Evolutionary conservation across 2,329 filamentous ascomycete species (phyloP), one percentile per base, ranked within the genome.

Genomic region (Epichloe hybrida): DNA sequence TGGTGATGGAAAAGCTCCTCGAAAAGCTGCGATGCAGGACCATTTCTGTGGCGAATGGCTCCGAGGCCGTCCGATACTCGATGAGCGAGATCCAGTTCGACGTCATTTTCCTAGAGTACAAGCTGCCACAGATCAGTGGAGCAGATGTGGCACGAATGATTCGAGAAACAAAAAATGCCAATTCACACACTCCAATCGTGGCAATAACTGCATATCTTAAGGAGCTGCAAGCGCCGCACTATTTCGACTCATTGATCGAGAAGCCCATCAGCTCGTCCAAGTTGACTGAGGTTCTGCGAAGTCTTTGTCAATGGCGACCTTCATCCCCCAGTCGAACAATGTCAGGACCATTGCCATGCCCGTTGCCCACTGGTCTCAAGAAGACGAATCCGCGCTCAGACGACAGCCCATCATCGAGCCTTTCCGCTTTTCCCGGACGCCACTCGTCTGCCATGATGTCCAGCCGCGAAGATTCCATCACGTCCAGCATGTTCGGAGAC

Each of bases 41-140:
- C 8, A 93, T 98, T 60, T 89, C 88, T 3, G 91, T 93, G 4
- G 78, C 84, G 3, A 95, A 90, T 58, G 93, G 93, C 1, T 84
- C 88, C 0, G 93, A 98, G 63, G 93, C 91, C 11, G 84, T 95
- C 60, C 82, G 91, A 21, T 95, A 93, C 67, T 89, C 93, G 31
- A 87, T 95, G 75, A 91, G 91, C 62, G 91, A 97, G 63, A 91
- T 98, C 63, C 95, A 97, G 62, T 98, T 97, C 62, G 93, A 98
- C 67, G 88, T 96, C 59, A 96, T 98, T 64, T 93, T 98, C 74
- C 91, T 95, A 67, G 93, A 98, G 68, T 96, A 89, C 71, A 94
- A 91, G 64, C 73, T 98, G 44, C 91, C 93, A 9, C 88, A 95
- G 62, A 89, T 97, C 62, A 97, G 89, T 59, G 93, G 93, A 23